Base-by-base conservation (phyloP, 2,329 filamentous ascomycete species). In the Stachybotrys elegans region DNA sequence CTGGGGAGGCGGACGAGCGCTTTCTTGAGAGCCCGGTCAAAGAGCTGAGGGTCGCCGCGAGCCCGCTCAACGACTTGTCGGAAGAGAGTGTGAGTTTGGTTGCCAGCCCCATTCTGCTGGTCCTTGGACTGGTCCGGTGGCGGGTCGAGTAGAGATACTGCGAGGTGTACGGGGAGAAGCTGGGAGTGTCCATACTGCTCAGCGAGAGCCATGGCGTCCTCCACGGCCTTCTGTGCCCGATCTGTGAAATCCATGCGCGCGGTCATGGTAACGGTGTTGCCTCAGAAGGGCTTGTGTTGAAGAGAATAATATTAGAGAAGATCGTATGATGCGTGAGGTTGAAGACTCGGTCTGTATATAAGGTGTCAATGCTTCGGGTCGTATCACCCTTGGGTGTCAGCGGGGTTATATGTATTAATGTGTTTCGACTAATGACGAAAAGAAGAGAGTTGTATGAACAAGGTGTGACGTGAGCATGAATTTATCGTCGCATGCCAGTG, bases 41-140 rank as follows among this genome's bases (percentile, higher is more conserved):
- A 84, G 34, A 86, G 74, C 66, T 97, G 92, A 40, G 88, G 79
- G 63, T 98, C 93, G 59, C 93, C 93, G 69, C 94, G 88, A 40
- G 93, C 92, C 58, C 88, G 83, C 68, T 98, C 92, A 49, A 98
- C 76, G 45, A 96, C 92, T 69, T 98, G 93, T 53, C 88, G 83
- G 74, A 97, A 94, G 43, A 98, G 80, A n/a, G 91, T 88, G 53
- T 80, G 68, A 22, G 76, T 71, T 27, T 81, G 58, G 12, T 70
- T 76, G 43, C 86, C 77, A 21, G 84, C 81, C 5, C 76, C 75
- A 60, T 92, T 89, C 68, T 88, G 88, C 66, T 89, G 87, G 62
- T 93, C 87, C 64, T 88, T 91, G 55, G 86, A 89, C 54, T 76
- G 79, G 64, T 89, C 86, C 48, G 81, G 76, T 14, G 83, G 81